A percentile compares a stretch with the other conserved stretches of the same genome.
Evolutionary conservation across 108 stramenopile genomes (phyloP).

Genomic region (Nitzschia inconspicua): DNA sequence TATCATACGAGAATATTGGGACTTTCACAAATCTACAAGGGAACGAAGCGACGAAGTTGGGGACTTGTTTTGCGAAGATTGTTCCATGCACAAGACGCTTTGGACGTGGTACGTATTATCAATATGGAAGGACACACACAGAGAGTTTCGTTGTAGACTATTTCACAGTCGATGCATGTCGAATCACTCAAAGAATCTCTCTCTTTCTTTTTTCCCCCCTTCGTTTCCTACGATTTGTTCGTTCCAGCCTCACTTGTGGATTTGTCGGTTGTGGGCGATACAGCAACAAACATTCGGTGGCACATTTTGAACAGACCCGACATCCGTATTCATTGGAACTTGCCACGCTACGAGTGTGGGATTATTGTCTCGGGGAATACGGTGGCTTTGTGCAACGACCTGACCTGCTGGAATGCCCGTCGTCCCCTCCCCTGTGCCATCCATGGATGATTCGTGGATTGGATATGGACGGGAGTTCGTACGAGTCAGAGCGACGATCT

Average conservation of each 20-base stretch:
- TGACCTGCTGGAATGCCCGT: conserved; percentile 77
- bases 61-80: conserved; percentile 56
- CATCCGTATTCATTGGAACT: conserved; percentile 94
- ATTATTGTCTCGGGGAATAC: conserved; percentile 69
- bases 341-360: conserved; percentile 94
- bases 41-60: conserved; percentile 12
- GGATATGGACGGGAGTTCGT: background rate
- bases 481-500: too few relatives aligned
- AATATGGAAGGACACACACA: too few relatives aligned
- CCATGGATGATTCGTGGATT: conserved; percentile 24
- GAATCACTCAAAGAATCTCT: too few relatives aligned
- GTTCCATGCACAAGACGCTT: conserved; percentile 75
- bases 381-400: conserved; percentile 86
- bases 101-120: conserved; percentile 84
- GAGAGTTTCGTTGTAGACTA: too few relatives aligned
- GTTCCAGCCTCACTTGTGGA: conserved; percentile 79
- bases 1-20: conserved; percentile 55
- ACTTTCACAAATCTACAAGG: conserved; percentile 8
- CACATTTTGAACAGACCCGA: conserved; percentile 72
- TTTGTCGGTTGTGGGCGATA: conserved; percentile 95
- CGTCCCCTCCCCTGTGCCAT: conserved; percentile 27
- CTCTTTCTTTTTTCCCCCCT: background rate
- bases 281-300: conserved; percentile 78
- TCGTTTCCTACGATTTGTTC: background rate
- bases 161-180: too few relatives aligned